Evolutionary conservation across 148 eudicot species (phyloP), one percentile per base, ranked within the genome.

Genomic region (Fallopia convolvulus): DNA sequence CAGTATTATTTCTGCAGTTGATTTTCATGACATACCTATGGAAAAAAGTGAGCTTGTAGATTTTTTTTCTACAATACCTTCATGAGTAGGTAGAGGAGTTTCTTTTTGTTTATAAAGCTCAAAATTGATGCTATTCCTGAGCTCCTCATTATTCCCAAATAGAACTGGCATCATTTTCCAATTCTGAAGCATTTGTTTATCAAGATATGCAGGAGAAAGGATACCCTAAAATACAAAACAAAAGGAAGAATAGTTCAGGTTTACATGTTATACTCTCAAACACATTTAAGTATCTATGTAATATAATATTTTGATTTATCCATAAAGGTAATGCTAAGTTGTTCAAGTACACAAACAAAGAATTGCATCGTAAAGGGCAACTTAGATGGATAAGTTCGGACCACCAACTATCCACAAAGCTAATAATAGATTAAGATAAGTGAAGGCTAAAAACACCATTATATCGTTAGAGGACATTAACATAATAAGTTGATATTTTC

Each of bases 81-180:
- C 77, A 82, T 78, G 66, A 60, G 81, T 65, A 61, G 50, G 33
- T 10, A 42, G 30, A 11, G 6, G 33, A 12, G 26, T 30, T 20
- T 11, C 20, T 73, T 73, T 46, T 9, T 17, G 75, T 3, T 20
- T 65, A 36, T 83, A 68, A 76, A 80, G 77, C 76, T 70, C 79
- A 80, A 81, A 73, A 56, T 81, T 41, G 72, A 86, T 81, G 76
- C 66, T 77, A 47, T 79, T 83, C 66, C 55, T 78, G 66, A 53
- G 85, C 76, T 49, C 50, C 32, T 86, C 88, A 76, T 80, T 86
- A 81, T 85, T 85, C 81, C 79, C 76, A 52, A 89, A 80, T 75
- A 91, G 91, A 84, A 94, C 79, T 6, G 86, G 70, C 76, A 86
- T 68, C 90, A 91, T 89, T 83, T 88, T 94, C 99, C 99, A 94